A percentile compares a stretch with the other conserved stretches of the same genome.
Evolutionary conservation across 2,329 filamentous ascomycete genomes (phyloP).

Genomic region (Aspergillus neoniger): DNA sequence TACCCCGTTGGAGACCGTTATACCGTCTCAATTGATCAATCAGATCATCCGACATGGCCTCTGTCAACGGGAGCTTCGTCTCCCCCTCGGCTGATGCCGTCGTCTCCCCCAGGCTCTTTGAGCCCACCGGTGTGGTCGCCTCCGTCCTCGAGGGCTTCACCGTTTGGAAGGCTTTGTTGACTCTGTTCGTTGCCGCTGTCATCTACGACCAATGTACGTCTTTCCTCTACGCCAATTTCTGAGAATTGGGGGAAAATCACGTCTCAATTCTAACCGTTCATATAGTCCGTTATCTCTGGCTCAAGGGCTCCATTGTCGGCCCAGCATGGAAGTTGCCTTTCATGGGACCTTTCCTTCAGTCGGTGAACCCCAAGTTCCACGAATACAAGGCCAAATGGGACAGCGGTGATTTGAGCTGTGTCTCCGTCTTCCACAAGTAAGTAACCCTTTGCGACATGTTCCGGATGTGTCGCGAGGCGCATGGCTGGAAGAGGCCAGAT

Average conservation of each 20-base stretch:
- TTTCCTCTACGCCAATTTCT: background rate
- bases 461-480: background rate
- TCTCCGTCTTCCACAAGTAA: constrained; percentile 99
- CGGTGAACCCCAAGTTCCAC: constrained; percentile 86
- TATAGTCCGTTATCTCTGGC: constrained; percentile 72
- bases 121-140: constrained; percentile 53
- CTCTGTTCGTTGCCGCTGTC: constrained; percentile 69
- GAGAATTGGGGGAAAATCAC: background rate
- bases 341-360: constrained; percentile 94
- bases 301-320: constrained; percentile 75
- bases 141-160: constrained; percentile 60
- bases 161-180: constrained; percentile 67
- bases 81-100: constrained; percentile 68
- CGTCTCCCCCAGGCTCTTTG: constrained; percentile 57
- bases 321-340: constrained; percentile 77
- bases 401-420: constrained; percentile 89
- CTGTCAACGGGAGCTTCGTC: constrained; percentile 67
- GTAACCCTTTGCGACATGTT: constrained; percentile 27
- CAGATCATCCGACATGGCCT: constrained; percentile 38
- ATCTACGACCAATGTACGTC: constrained; percentile 87
- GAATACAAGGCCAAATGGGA: constrained; percentile 91
- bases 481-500: background rate
- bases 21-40: constrained; percentile 20
- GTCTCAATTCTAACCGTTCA: background rate
- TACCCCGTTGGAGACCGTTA: constrained; percentile 19